These are phyloP conservation scores for Bimuria novae-zelandiae DNA, from an alignment of 2,329 filamentous ascomycete genomes.

Conservation along the genomic window DNA sequence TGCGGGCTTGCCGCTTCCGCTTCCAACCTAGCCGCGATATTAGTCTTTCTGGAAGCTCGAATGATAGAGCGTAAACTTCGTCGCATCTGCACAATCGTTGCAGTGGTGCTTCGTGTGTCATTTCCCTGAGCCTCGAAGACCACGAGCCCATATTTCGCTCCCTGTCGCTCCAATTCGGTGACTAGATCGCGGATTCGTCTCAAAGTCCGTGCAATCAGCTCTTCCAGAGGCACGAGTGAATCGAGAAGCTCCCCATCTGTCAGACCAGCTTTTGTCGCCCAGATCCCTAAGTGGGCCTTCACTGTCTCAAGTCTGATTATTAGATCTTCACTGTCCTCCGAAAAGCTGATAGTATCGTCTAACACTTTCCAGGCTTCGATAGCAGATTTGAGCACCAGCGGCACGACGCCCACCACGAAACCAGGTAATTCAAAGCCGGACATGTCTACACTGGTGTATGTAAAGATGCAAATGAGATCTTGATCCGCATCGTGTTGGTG, in stretches of 20 bases:
- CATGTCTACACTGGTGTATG: background rate
- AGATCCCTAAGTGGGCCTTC: conserved; percentile 9
- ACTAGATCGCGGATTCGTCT: conserved; percentile 2
- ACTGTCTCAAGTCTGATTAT: conserved; percentile 3
- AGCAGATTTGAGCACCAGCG: background rate
- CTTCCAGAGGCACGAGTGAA: background rate
- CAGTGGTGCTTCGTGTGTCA: background rate
- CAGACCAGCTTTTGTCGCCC: conserved; percentile 6
- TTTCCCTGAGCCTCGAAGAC: background rate
- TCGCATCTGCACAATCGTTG: conserved; percentile 2
- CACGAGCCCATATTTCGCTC: background rate
- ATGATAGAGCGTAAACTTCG: background rate
- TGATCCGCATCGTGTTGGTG: background rate
- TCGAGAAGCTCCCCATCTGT: background rate
- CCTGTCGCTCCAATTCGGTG: conserved; percentile 1
- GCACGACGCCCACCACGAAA: conserved; percentile 3
- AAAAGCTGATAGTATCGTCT: conserved; percentile 5
- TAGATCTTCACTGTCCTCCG: conserved; percentile 2
- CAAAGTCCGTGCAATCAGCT: conserved; percentile 6
- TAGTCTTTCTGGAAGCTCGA: background rate
- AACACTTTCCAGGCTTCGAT: conserved; percentile 4
- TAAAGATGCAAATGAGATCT: background rate
- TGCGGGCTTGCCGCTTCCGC: background rate
- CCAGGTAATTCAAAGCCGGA: background rate
- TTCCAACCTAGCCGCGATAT: background rate